Evolutionary conservation across 495 filamentous ascomycete genomes (phyloP), one percentile per base, ranked within the genome.

Genomic region (Massariosphaeria phaeospora): DNA sequence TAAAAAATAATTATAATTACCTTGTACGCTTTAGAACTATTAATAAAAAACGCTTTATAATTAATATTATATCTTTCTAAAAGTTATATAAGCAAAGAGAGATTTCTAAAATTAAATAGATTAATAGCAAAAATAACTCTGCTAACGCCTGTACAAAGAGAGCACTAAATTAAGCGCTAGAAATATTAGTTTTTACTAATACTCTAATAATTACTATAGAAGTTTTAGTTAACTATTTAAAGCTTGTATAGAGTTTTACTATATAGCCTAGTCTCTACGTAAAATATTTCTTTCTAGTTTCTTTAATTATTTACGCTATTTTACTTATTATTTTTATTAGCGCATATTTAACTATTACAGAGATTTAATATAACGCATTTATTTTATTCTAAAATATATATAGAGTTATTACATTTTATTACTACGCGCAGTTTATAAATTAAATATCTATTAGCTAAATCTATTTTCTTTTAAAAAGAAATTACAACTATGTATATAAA

Each of bases 21-120:
- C 40, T 43, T 25, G 21, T 43, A 9, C 2, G 25, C 5, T 13
- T 43, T 18, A 23, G 17, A 13, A 43, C 17, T 3, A 43, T 13
- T 3, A 43, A 21, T 25, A 25, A 43, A 21, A 43, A 43, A 13
- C 2, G 40, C 2, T 21, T 43, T 43, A 43, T 43, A 25, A 43
- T 43, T 43, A 43, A 43, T 21, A 43, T 43, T 43, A 43, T 43
- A 25, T 43, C 13, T 3, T 12, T 43, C 13, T 43, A 43, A 4
- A 13, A 43, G 25, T 43, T 13, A 13, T 43, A 43, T 25, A 43
- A 43, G 13, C 18, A 43, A 3, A 7, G 17, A 4, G 17, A 43
- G 17, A 43, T 43, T 8, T 3, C 4, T 2, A 21, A 43, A 43
- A 21, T 43, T 43, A 7, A 13, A 13, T 43, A 43, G 40, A 43